Evolutionary conservation across 352 stramenopile species (phyloP).

Genomic region (Phytophthora pistaciae): DNA sequence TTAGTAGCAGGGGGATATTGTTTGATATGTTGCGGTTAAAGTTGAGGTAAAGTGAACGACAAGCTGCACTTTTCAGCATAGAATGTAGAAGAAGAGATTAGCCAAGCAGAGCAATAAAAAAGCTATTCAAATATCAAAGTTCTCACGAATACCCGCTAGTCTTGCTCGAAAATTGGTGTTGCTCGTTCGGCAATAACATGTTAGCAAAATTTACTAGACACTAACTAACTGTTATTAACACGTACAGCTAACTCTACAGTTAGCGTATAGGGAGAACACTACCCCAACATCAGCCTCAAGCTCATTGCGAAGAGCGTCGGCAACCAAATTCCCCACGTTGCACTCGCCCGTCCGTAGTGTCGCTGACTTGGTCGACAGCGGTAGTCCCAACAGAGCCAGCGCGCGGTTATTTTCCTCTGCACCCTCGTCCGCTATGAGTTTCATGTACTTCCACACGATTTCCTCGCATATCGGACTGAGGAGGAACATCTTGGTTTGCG

Average conservation of each 20-base stretch:
- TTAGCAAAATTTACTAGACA: background rate
- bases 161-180: background rate
- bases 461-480: background rate
- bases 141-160: too few relatives aligned
- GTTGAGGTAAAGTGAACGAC: too few relatives aligned
- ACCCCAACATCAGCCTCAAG: too few relatives aligned
- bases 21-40: too few relatives aligned
- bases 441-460: background rate
- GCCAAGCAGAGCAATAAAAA: too few relatives aligned
- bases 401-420: background rate
- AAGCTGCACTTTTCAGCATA: too few relatives aligned
- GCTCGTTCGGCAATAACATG: background rate
- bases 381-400: background rate
- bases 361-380: background rate
- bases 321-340: background rate
- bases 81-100: too few relatives aligned
- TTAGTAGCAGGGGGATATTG: too few relatives aligned
- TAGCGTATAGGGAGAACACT: background rate
- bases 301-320: too few relatives aligned
- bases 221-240: background rate
- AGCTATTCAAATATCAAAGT: too few relatives aligned
- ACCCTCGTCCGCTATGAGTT: background rate
- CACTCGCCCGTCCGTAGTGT: background rate
- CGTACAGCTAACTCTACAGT: background rate
- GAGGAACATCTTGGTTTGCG: background rate